A percentile compares a stretch with the other conserved stretches of the same genome.
Evolutionary conservation across 805 yeast species (phyloP).

Genomic region (Hagleromyces aurorensis): DNA sequence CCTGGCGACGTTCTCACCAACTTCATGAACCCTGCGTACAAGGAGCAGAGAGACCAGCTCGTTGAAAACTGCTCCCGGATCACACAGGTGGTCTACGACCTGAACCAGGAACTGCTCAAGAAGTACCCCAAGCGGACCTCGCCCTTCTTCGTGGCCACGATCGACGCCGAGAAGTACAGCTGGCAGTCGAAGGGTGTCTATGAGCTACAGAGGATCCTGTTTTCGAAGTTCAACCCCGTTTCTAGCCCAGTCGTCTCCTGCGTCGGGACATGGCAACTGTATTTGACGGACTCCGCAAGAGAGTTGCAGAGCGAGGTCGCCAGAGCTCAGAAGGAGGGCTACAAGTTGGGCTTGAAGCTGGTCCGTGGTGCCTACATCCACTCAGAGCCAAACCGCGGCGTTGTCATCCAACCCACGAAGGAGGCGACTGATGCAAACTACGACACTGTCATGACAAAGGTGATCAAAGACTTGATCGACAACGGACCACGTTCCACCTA

Average conservation of each 20-base stretch:
- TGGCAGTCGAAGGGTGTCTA: constrained; percentile 82
- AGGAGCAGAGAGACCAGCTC: constrained; percentile 43
- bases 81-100: constrained; percentile 46
- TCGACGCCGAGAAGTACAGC: constrained; percentile 88
- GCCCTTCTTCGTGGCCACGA: constrained; percentile 68
- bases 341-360: constrained; percentile 77
- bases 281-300: constrained; percentile 61
- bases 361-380: constrained; percentile 96
- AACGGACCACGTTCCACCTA: constrained; percentile 41
- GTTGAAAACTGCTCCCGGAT: constrained; percentile 59
- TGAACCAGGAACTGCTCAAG: constrained; percentile 42
- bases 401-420: constrained; percentile 68
- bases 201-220: constrained; percentile 76
- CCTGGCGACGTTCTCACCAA: constrained; percentile 68
- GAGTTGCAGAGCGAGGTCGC: constrained; percentile 55
- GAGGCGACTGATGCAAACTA: constrained; percentile 72
- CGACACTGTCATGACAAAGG: constrained; percentile 56
- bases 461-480: constrained; percentile 49
- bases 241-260: constrained; percentile 51
- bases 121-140: constrained; percentile 56
- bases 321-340: constrained; percentile 51
- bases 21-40: constrained; percentile 51
- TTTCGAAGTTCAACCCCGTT: constrained; percentile 58
- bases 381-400: constrained; percentile 64
- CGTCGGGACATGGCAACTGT: constrained; percentile 91